Base-by-base conservation (phyloP, 805 yeast species). In the Yarrowia sp. region DNA sequence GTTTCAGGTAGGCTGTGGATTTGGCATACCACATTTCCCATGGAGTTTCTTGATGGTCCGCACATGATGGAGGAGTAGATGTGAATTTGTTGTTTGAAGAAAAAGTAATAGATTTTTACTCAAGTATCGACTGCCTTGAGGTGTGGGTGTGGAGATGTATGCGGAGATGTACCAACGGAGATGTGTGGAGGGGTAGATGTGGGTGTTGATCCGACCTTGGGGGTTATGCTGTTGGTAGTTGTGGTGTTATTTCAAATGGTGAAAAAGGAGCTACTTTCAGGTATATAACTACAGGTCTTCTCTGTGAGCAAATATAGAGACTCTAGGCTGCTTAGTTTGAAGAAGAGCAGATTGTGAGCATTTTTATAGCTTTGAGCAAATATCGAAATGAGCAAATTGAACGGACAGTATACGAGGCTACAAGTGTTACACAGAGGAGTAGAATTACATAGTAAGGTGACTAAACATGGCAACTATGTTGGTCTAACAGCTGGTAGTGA, bases 21-120 rank as follows among this genome's bases (percentile, higher is more conserved):
- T 10, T 38, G 61, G 19, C 61, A 54, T 1, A 54, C 46, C 26
- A 54, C 46, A 21, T 54, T 54, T 17, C 61, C 61, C 17, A 8
- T 10, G 1, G 61, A 36, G 35, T 22, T 26, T 54, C 46, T n/a
- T 16, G 46, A 17, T 9, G 61, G 46, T 26, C 61, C 61, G 38
- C 61, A 54, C 61, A 54, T 54, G 11, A 2, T 36, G 8, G 1
- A 9, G 5, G 16, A 5, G 11, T 3, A 8, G 14, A 1, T 26
- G 30, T 5, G 30, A 26, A 26, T 4, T 26, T 43, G 32, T 4
- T 43, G 30, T 16, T 14, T 35, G 38, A 35, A 35, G 38, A 16
- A 35, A 11, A n/a, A n/a, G n/a, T n/a, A n/a, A n/a, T n/a, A n/a
- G n/a, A n/a, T n/a, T n/a, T n/a, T n/a, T n/a, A n/a, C n/a, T n/a